A percentile compares a stretch with the other conserved stretches of the same genome.
These are phyloP conservation scores for Kwoniella botswanensis DNA, from an alignment of 768 basidiomycete genomes.

Conservation along the genomic window DNA sequence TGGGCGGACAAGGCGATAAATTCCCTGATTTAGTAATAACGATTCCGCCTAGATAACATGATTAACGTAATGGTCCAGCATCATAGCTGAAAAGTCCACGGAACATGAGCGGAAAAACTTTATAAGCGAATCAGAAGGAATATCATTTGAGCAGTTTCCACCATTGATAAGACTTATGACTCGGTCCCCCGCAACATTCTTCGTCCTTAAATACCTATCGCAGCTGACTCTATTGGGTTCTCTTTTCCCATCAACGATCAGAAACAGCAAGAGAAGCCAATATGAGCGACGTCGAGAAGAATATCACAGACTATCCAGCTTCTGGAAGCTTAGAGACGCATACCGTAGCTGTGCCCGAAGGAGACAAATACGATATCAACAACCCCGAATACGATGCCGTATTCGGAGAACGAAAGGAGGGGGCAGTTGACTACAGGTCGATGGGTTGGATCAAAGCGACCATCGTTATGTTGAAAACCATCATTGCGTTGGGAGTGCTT, in stretches of 20 bases:
- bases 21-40: background rate
- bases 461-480: conserved; percentile 49
- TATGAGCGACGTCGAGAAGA: conserved; percentile 20
- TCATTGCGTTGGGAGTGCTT: conserved; percentile 51
- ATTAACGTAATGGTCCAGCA: background rate
- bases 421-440: conserved; percentile 42
- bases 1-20: background rate
- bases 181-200: conserved; percentile 1
- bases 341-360: conserved; percentile 13
- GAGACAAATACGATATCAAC: conserved; percentile 15
- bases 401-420: conserved; percentile 43
- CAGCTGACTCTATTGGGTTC: background rate
- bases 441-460: conserved; percentile 49
- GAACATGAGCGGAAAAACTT: conserved; percentile 22
- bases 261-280: background rate
- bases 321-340: conserved; percentile 6
- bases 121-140: conserved; percentile 4
- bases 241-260: conserved; percentile 2
- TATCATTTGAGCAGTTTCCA: background rate
- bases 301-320: background rate
- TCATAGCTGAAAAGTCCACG: conserved; percentile 8
- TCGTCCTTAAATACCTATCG: background rate
- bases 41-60: background rate
- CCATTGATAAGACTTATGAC: background rate
- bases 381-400: conserved; percentile 43